Percentiles rank a stretch among this genome's conserved stretches.
phyloP scores from a whole-genome alignment of 179 eudicot species.

The Spinacia oleracea region DNA sequence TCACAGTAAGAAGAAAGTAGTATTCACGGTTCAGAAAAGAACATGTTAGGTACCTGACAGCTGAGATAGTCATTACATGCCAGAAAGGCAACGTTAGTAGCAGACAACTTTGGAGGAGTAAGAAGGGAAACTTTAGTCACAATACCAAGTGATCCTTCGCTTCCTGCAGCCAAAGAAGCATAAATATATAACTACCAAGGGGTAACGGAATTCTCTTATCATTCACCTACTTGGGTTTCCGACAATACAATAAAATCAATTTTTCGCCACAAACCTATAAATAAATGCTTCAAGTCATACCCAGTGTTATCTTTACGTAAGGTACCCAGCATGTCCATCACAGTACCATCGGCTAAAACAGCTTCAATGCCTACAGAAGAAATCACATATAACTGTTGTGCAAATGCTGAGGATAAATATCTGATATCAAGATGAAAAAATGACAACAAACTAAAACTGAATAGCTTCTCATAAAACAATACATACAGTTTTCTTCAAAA shows the following conservation, averaged over 20 bases:
- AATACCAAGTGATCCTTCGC: conserved; percentile 96
- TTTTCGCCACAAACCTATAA: conserved; percentile 67
- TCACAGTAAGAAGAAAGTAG: background rate
- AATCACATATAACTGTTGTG: conserved; percentile 12
- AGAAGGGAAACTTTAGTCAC: conserved; percentile 90
- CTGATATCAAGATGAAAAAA: background rate
- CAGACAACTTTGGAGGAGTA: conserved; percentile 84
- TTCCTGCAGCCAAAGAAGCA: conserved; percentile 50
- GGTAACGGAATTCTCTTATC: background rate
- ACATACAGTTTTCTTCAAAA: background rate
- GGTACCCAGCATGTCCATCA: conserved; percentile 96
- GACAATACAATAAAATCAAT: conserved; percentile 17
- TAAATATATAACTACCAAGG: conserved; percentile 10
- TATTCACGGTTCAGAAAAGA: conserved; percentile 7
- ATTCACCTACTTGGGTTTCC: conserved; percentile 6
- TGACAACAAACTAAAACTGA: background rate
- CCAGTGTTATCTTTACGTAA: conserved; percentile 98
- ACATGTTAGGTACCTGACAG: conserved; percentile 70
- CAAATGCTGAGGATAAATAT: conserved; percentile 16
- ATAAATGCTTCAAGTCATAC: conserved; percentile 98
- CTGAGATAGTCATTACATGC: conserved; percentile 91
- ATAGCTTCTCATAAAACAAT: background rate
- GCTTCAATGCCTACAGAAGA: conserved; percentile 84
- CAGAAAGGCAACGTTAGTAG: conserved; percentile 84
- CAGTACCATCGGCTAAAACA: conserved; percentile 86